A percentile compares a stretch with the other conserved stretches of the same genome.
Evolutionary conservation across 352 stramenopile genomes (phyloP).

Genomic region (Lagenidium sp.): DNA sequence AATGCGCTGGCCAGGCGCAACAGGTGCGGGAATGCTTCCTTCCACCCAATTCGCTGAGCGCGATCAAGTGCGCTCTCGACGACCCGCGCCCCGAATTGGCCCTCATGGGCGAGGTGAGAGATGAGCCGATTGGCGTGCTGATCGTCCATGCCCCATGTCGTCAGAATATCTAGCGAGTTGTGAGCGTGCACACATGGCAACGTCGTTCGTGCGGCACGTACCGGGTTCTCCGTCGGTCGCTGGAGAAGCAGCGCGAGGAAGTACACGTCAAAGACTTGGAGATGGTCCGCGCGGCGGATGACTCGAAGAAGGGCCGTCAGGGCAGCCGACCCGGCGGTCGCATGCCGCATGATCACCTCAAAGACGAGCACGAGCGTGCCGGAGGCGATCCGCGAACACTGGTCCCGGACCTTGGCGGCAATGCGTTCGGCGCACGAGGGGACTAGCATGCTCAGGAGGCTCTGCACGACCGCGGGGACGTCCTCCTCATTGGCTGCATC

Average conservation of each 20-base stretch:
- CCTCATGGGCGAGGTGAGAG: no score
- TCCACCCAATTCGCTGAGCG: slow-evolving; percentile 4
- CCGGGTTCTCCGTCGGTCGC: slow-evolving; percentile 53
- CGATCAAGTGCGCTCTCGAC: slow-evolving; percentile 7
- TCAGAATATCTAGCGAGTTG: no score
- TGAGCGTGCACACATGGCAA: no score
- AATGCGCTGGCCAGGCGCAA: slow-evolving; percentile 10
- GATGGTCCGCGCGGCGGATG: slow-evolving; percentile 29
- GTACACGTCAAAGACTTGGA: slow-evolving; percentile 54
- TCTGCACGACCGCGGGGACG: slow-evolving; percentile 67
- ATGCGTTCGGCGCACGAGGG: slow-evolving; percentile 31
- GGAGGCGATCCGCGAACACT: slow-evolving; percentile 49
- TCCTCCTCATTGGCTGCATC: slow-evolving; percentile 70
- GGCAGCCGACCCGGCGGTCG: slow-evolving; percentile 33
- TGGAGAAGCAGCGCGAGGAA: slow-evolving; percentile 53
- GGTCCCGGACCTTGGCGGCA: slow-evolving; percentile 36
- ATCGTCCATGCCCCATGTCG: no score
- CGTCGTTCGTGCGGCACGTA: background rate
- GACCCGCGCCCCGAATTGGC: no score
- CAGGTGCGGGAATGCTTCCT: slow-evolving; percentile 6
- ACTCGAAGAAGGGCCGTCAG: slow-evolving; percentile 35
- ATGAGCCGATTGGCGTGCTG: no score
- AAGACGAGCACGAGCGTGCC: slow-evolving; percentile 44
- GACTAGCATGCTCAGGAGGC: slow-evolving; percentile 64
- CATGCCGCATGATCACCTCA: slow-evolving; percentile 57